Evolutionary conservation across 106 monocot genomes (phyloP).

Genomic region (Allium cepa): DNA sequence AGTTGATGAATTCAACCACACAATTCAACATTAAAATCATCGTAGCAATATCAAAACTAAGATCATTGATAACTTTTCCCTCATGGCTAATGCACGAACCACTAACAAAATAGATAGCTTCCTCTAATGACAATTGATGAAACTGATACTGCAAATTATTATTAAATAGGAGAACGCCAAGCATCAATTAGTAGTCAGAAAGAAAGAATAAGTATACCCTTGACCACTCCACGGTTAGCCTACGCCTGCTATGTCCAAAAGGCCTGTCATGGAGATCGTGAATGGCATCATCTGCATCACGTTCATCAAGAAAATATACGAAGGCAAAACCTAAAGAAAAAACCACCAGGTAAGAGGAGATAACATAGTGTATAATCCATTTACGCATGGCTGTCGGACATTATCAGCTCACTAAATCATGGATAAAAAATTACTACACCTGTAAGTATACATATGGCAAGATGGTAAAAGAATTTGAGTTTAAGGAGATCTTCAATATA

Average conservation of each 20-base stretch:
- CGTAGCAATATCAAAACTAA: too few species aligned
- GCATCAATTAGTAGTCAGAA: background rate
- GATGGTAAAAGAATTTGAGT: slow-evolving; percentile 42
- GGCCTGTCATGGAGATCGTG: slow-evolving; percentile 44
- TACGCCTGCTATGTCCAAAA: slow-evolving; percentile 61
- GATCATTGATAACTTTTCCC: too few species aligned
- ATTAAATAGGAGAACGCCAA: background rate
- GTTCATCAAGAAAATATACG: slow-evolving; percentile 79
- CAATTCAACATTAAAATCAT: too few species aligned
- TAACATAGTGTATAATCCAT: background rate
- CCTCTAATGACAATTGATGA: background rate
- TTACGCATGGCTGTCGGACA: background rate
- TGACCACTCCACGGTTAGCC: slow-evolving; percentile 78
- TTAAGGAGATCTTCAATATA: slow-evolving; percentile 37
- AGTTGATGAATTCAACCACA: too few species aligned
- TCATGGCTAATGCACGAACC: too few species aligned
- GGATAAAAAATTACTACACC: slow-evolving; percentile 57
- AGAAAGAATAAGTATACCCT: slow-evolving; percentile 37
- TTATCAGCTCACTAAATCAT: slow-evolving; percentile 18
- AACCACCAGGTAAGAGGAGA: background rate
- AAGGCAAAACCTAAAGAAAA: slow-evolving; percentile 71
- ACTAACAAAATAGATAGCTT: too few species aligned
- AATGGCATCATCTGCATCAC: slow-evolving; percentile 82
- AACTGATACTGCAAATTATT: background rate
- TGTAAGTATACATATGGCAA: slow-evolving; percentile 31